Percentiles rank a stretch among this genome's conserved stretches.
These are phyloP conservation scores for Gyromitra esculenta DNA, from an alignment of 2,329 filamentous ascomycete genomes.

Conservation along the genomic window DNA sequence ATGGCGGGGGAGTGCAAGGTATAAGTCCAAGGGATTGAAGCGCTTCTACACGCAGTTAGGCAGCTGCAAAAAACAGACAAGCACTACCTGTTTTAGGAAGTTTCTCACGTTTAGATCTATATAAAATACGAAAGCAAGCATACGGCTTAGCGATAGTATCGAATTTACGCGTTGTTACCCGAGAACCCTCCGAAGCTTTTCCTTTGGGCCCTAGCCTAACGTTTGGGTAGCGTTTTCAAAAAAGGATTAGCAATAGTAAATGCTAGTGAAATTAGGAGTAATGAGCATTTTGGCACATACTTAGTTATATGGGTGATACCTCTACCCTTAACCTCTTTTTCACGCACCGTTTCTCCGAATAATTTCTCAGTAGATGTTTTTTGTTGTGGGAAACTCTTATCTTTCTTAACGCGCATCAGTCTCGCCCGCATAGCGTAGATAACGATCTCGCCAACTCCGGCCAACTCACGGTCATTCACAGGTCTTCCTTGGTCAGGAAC, in stretches of 20 bases:
- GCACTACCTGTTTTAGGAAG: not conserved
- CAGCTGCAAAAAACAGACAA: not conserved
- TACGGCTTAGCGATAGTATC: not conserved
- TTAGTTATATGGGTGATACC: not conserved
- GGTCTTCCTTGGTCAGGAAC: not conserved
- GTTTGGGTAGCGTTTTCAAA: not conserved
- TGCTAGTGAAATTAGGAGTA: not conserved
- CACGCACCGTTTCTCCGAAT: too few relatives aligned
- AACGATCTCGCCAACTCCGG: not conserved
- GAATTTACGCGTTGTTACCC: not conserved
- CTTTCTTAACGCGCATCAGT: not conserved
- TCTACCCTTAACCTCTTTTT: not conserved
- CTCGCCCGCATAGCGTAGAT: not conserved
- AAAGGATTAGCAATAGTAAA: not conserved
- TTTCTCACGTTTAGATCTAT: not conserved
- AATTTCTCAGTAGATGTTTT: too few relatives aligned
- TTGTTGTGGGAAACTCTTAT: too few relatives aligned
- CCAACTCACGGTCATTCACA: not conserved
- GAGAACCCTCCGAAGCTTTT: too few relatives aligned
- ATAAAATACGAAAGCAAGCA: not conserved
- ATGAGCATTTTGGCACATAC: not conserved
- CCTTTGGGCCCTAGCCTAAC: not conserved
- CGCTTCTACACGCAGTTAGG: not conserved
- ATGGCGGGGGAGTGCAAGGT: not conserved
- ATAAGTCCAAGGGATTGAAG: not conserved